phyloP scores from a whole-genome alignment of 306 rosid species.

The Quercus variabilis region DNA sequence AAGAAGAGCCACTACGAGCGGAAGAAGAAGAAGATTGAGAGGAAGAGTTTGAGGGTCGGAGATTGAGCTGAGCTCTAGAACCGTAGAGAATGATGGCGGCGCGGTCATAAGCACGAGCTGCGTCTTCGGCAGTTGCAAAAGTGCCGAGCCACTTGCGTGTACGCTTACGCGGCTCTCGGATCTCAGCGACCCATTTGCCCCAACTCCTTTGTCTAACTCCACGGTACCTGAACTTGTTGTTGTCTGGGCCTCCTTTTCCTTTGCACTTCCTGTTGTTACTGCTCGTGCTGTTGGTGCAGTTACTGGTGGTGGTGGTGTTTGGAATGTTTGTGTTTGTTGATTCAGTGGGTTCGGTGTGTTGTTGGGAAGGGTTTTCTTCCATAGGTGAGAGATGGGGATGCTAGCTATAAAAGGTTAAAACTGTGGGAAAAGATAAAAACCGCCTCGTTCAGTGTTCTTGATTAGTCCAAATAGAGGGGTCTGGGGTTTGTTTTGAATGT shows the following conservation, averaged over 20 bases:
- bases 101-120: conserved; percentile 92
- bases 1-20: conserved; percentile 18
- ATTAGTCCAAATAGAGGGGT: conserved; percentile 34
- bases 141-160: conserved; percentile 97
- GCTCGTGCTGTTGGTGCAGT: neutral
- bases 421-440: conserved; percentile 32
- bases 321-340: conserved; percentile 21
- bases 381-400: conserved; percentile 12
- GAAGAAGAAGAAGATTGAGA: conserved; percentile 35
- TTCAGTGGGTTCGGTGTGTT: conserved; percentile 28
- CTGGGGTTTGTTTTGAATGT: conserved; percentile 39
- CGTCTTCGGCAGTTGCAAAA: conserved; percentile 89
- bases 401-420: conserved; percentile 17
- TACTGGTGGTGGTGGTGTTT: conserved; percentile 6
- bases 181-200: conserved; percentile 99
- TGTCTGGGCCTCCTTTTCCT: conserved; percentile 96
- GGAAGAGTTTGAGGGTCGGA: conserved; percentile 51
- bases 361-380: conserved; percentile 30
- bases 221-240: conserved; percentile 82
- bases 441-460: conserved; percentile 77
- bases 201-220: conserved; percentile 94
- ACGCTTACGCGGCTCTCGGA: conserved; percentile 87
- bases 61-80: conserved; percentile 81
- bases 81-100: conserved; percentile 88
- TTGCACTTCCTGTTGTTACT: conserved; percentile 31